Conservation (phyloP, 495 filamentous ascomycete genomes). For the Aspergillus ostianus region DNA sequence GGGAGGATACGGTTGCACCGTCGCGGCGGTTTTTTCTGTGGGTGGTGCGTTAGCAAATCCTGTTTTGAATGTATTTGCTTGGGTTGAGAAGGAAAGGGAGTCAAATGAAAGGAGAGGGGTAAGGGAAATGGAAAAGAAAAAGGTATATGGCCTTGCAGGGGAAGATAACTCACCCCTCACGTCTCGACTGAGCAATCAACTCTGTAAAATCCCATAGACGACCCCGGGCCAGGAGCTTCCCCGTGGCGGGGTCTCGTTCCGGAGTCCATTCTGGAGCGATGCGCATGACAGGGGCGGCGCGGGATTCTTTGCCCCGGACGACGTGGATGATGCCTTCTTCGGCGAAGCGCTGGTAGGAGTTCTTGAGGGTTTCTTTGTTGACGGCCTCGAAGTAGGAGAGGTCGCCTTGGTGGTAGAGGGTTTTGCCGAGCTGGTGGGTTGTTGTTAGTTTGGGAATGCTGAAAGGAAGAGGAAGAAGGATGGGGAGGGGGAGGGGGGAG, state of each 20-base stretch:
- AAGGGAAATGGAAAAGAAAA: background rate
- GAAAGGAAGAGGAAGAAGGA: background rate
- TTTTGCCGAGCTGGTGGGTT: conserved; percentile 76
- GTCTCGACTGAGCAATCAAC: conserved; percentile 72
- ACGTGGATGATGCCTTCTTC: conserved; percentile 86
- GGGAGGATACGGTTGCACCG: conserved; percentile 78
- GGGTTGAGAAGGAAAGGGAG: too few species aligned
- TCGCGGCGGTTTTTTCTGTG: conserved; percentile 82
- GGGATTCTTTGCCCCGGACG: conserved; percentile 57
- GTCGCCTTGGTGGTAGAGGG: conserved; percentile 95
- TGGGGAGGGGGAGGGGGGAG: too few species aligned
- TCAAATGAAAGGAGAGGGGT: too few species aligned
- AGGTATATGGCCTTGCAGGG: too few species aligned
- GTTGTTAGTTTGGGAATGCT: background rate
- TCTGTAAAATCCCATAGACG: conserved; percentile 88
- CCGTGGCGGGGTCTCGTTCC: conserved; percentile 57
- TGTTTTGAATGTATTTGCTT: background rate
- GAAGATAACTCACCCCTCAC: conserved; percentile 66
- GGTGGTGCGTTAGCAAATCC: background rate
- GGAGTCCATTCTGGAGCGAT: conserved; percentile 81
- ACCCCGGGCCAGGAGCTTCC: conserved; percentile 64
- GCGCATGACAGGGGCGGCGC: conserved; percentile 55
- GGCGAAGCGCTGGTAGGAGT: conserved; percentile 82
- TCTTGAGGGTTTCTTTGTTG: conserved; percentile 95
- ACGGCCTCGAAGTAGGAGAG: conserved; percentile 96